A percentile compares a stretch with the other conserved stretches of the same genome.
These are phyloP conservation scores for Fusarium denticulatum DNA, from an alignment of 2,329 filamentous ascomycete species.

Conservation along the genomic window DNA sequence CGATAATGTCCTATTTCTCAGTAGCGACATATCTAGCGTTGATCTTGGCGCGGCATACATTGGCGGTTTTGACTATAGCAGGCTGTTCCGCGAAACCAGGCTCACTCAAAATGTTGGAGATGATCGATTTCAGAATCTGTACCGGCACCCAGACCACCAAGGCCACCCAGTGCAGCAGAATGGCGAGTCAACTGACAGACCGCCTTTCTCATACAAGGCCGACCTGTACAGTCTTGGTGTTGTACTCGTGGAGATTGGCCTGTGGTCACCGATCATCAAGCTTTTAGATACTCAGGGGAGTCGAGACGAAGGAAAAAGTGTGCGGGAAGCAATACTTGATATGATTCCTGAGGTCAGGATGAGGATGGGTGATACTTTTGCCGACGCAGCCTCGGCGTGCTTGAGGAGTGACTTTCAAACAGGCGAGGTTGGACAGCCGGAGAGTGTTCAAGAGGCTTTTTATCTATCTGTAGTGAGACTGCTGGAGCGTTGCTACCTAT, in stretches of 20 bases:
- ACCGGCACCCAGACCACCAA: not conserved
- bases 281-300: accelerated
- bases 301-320: accelerated
- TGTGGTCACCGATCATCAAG: accelerated
- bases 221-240: not conserved
- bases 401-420: not conserved
- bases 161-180: accelerated
- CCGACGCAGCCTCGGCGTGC: accelerated
- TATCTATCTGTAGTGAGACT: accelerated
- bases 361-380: not conserved
- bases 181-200: not conserved
- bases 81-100: not conserved
- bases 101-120: not conserved
- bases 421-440: accelerated
- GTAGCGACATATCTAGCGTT: not conserved
- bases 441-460: not conserved
- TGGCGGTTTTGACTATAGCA: not conserved
- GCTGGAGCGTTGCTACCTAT: not conserved
- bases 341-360: not conserved
- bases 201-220: not conserved
- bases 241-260: not conserved
- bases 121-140: accelerated
- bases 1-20: not conserved
- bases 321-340: not conserved
- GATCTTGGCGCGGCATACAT: not conserved